Evolutionary conservation across 148 eudicot species (phyloP).

Genomic region (Rhododendron ovatum): DNA sequence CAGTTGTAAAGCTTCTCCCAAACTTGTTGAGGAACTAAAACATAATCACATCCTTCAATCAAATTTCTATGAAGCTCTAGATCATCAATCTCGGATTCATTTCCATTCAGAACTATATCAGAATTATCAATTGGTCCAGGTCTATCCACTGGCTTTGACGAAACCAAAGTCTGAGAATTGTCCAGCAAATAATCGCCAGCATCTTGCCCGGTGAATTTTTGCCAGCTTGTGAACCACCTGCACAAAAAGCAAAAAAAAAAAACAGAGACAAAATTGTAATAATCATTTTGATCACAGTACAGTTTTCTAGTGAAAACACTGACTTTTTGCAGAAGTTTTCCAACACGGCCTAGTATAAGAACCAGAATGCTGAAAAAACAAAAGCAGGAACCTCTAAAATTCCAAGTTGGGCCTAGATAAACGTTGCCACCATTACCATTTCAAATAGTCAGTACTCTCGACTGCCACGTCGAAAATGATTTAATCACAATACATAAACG

Average conservation of each 20-base stretch:
- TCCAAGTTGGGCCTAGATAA: not conserved
- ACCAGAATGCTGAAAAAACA: not conserved
- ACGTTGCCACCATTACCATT: not conserved
- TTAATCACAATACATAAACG: not conserved
- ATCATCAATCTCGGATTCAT: conserved; percentile 30
- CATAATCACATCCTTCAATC: conserved; percentile 72
- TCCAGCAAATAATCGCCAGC: conserved; percentile 33
- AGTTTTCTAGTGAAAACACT: not conserved
- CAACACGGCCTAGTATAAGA: not conserved
- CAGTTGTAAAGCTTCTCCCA: conserved; percentile 80
- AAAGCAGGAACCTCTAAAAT: not conserved
- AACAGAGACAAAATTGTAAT: not conserved
- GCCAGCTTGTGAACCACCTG: conserved; percentile 85
- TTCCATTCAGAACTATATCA: conserved; percentile 40
- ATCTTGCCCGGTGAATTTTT: conserved; percentile 51
- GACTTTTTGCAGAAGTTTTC: not conserved
- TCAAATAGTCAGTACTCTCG: not conserved
- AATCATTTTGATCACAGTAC: not conserved
- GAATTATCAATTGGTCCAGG: conserved; percentile 91
- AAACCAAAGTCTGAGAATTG: conserved; percentile 21
- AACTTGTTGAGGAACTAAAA: conserved; percentile 71
- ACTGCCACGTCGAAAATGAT: not conserved
- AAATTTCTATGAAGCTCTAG: conserved; percentile 55
- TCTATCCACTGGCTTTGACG: conserved; percentile 25
- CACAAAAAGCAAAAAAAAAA: not conserved